These are phyloP conservation scores for Anastatica hierochuntica DNA, from an alignment of 345 rosid species.

Conservation along the genomic window DNA sequence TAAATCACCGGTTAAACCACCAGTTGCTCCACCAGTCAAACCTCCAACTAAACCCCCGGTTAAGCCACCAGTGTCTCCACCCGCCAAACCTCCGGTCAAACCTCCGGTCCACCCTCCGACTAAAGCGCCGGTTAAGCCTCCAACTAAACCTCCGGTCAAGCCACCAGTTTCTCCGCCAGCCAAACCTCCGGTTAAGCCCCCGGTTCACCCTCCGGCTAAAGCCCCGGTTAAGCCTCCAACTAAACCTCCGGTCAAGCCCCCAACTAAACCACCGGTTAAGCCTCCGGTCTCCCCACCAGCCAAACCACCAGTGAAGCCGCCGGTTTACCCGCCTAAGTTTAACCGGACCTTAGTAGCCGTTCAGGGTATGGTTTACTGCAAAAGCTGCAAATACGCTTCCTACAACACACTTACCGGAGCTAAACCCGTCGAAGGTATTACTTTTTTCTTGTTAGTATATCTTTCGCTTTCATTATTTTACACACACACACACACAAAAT, in stretches of 20 bases:
- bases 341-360: constrained; percentile 56
- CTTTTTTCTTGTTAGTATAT: too few species aligned
- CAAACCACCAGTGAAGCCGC: constrained; percentile 27
- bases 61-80: constrained; percentile 12
- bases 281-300: constrained; percentile 27
- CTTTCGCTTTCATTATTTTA: too few species aligned
- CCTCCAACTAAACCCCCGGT: neutral
- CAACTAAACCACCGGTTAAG: constrained; percentile 39
- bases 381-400: constrained; percentile 68
- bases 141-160: constrained; percentile 21
- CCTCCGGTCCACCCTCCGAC: constrained; percentile 8
- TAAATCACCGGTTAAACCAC: too few species aligned
- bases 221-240: constrained; percentile 22
- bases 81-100: constrained; percentile 17
- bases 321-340: constrained; percentile 29
- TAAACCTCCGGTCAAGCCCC: constrained; percentile 22
- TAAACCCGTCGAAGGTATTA: constrained; percentile 39
- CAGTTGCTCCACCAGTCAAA: neutral
- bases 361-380: constrained; percentile 77
- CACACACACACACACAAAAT: too few species aligned
- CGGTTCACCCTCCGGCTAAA: constrained; percentile 22
- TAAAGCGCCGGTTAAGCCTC: constrained; percentile 21
- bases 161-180: constrained; percentile 26
- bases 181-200: constrained; percentile 25
- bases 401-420: constrained; percentile 54